Percentiles rank a stretch among this genome's conserved stretches.
phyloP scores from a whole-genome alignment of 2,329 filamentous ascomycete species.

The Fusarium sp. region DNA sequence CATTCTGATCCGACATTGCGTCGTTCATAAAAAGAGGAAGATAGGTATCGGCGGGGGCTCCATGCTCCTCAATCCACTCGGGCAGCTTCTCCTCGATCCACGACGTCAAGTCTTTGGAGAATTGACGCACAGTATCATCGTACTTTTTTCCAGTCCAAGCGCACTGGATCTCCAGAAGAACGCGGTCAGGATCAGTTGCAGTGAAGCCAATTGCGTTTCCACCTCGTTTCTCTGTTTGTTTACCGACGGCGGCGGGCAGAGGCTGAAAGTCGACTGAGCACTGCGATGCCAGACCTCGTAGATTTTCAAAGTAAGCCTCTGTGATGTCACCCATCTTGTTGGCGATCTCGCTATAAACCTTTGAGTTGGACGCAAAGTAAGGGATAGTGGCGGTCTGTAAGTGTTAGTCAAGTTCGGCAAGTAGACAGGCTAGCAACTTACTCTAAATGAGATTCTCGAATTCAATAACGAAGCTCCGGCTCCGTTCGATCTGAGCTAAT shows the following conservation, averaged over 20 bases:
- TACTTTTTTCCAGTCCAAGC: conserved; percentile 15
- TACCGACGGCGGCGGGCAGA: conserved; percentile 7
- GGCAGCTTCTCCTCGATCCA: conserved; percentile 19
- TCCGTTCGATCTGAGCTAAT: conserved; percentile 8
- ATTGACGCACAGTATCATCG: conserved; percentile 6
- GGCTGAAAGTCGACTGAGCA: conserved; percentile 35
- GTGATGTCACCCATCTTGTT: conserved; percentile 8
- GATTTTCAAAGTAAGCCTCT: conserved; percentile 9
- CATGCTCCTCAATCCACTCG: conserved; percentile 7
- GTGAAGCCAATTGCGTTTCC: conserved; percentile 28
- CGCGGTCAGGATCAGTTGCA: background rate
- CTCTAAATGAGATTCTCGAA: conserved; percentile 24
- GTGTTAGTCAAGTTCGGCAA: background rate
- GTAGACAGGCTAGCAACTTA: background rate
- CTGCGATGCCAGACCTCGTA: conserved; percentile 10
- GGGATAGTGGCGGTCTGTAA: conserved; percentile 17
- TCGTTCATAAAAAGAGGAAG: conserved; percentile 25
- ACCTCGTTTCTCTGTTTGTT: conserved; percentile 6
- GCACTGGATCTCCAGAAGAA: conserved; percentile 27
- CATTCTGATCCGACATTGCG: conserved; percentile 23
- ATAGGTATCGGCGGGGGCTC: background rate
- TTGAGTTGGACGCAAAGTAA: background rate
- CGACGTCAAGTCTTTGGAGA: conserved; percentile 10
- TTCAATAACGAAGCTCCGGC: conserved; percentile 18
- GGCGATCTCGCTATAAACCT: conserved; percentile 16